Evolutionary conservation across 1,284 basidiomycete species (phyloP).

Genomic region (Bjerkandera adusta): DNA sequence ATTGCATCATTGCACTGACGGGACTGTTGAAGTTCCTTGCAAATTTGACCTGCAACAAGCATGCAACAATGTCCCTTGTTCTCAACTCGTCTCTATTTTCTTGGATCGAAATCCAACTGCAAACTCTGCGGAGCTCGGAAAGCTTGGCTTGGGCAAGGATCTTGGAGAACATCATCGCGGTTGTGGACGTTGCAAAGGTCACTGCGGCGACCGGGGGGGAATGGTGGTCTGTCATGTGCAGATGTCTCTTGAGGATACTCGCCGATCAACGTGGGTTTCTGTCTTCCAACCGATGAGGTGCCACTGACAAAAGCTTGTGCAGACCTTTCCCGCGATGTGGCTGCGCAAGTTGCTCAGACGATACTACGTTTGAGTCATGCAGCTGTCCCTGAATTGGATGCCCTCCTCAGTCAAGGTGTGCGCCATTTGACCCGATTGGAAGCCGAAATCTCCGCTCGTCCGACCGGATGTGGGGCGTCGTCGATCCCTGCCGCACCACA

Average conservation of each 20-base stretch:
- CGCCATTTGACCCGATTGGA: slow-evolving; percentile 4
- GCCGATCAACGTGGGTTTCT: slow-evolving; percentile 27
- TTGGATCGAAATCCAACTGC: slow-evolving; percentile 79
- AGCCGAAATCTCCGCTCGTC: background rate
- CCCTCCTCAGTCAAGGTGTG: background rate
- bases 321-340: slow-evolving; percentile 9
- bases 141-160: slow-evolving; percentile 64
- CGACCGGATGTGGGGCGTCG: background rate
- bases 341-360: slow-evolving; percentile 8
- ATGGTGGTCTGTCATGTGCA: slow-evolving; percentile 52
- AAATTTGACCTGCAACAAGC: slow-evolving; percentile 63
- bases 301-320: no score
- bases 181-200: slow-evolving; percentile 46
- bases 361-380: slow-evolving; percentile 13
- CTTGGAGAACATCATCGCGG: slow-evolving; percentile 63
- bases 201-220: slow-evolving; percentile 49
- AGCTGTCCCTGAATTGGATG: background rate
- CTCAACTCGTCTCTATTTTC: slow-evolving; percentile 66
- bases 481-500: slow-evolving; percentile 21
- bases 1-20: slow-evolving; percentile 5
- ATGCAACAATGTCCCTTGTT: slow-evolving; percentile 67
- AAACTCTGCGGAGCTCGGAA: slow-evolving; percentile 39
- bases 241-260: slow-evolving; percentile 49
- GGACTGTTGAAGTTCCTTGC: slow-evolving; percentile 54
- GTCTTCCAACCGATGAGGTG: no score